Base-by-base conservation (phyloP, 2,329 filamentous ascomycete genomes). In the Ceratocystiopsis sp. region DNA sequence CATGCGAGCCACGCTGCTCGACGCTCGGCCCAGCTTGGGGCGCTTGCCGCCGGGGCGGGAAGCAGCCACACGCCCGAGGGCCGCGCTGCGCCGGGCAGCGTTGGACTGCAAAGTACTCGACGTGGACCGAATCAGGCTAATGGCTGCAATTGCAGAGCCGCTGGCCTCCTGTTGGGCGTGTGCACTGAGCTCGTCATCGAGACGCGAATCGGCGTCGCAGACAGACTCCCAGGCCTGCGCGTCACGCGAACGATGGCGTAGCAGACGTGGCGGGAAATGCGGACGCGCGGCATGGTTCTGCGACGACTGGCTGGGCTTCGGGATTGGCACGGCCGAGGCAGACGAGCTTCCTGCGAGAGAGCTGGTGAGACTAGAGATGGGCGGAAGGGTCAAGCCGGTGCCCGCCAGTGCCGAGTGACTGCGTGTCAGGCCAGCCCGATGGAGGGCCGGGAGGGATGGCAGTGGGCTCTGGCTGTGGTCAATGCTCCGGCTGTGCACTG, bases 191-290 rank as follows among this genome's bases (percentile, higher is more conserved):
- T 85, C 82, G 54, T 85, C 58, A 67, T 61, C 84, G 13, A 49
- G 39, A 37, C 81, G 78, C 42, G 73, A 65, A 50, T 91, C 83
- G 9, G 79, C 78, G 55, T 93, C 84, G 53, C 84, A 89, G 63
- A 83, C 87, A 45, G 85, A 85, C 55, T 93, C 84, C 89, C 89
- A 95, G 8, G 81, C 83, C 41, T 86, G 78, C 16, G 86, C 84
- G 58, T 95, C 84, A 43, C 84, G 78, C 45, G 87, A 94, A 45
- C 89, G 74, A 43, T 84, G 84, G 44, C 78, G 76, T 33, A 65
- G 63, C 16, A 79, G 63, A 34, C 67, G 66, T 17, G 71, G 73
- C 19, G 57, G 56, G 44, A 29, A 29, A 11, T 29, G 25, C 7
- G 25, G 25, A 29, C 25, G 25, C 6, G 25, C 25, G 10, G 10